phyloP scores from a whole-genome alignment of 2,329 filamentous ascomycete genomes.

The Dendryphion nanum region DNA sequence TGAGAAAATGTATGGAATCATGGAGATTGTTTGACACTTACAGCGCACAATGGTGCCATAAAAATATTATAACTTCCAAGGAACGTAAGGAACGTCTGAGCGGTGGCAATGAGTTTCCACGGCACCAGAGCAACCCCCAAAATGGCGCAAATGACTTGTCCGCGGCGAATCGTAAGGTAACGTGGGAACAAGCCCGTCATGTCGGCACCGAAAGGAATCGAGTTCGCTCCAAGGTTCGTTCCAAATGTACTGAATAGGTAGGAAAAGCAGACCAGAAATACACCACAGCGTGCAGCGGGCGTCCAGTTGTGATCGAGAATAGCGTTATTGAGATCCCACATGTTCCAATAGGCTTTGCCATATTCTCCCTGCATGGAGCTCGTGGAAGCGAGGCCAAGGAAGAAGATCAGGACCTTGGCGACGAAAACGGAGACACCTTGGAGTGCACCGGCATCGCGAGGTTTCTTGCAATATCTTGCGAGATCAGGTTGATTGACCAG shows the following conservation, averaged over 20 bases:
- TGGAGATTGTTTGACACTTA: no score
- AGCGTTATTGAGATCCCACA: constrained; percentile 5
- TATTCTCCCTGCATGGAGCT: not conserved
- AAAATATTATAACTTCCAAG: constrained; percentile 18
- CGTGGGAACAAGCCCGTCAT: constrained; percentile 38
- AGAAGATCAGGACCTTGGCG: constrained; percentile 3
- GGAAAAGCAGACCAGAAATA: constrained; percentile 33
- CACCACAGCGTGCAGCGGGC: constrained; percentile 32
- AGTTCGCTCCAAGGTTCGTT: constrained; percentile 41
- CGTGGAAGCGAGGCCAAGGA: constrained; percentile 30
- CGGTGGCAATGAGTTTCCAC: constrained; percentile 15
- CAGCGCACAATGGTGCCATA: constrained; percentile 19
- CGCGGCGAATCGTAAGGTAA: constrained; percentile 42
- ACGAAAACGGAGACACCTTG: constrained; percentile 5
- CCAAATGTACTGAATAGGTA: constrained; percentile 36
- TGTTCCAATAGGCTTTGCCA: constrained; percentile 3
- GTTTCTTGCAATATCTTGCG: constrained; percentile 8
- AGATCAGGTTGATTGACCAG: constrained; percentile 11
- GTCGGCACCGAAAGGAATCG: constrained; percentile 40
- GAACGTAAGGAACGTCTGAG: constrained; percentile 14
- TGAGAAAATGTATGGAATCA: no score
- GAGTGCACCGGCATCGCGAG: constrained; percentile 2
- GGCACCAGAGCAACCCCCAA: constrained; percentile 36
- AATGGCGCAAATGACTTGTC: constrained; percentile 38
- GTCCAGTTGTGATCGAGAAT: constrained; percentile 13